Conservation (phyloP, 2,329 filamentous ascomycete species). For the Botrytis cinerea region DNA sequence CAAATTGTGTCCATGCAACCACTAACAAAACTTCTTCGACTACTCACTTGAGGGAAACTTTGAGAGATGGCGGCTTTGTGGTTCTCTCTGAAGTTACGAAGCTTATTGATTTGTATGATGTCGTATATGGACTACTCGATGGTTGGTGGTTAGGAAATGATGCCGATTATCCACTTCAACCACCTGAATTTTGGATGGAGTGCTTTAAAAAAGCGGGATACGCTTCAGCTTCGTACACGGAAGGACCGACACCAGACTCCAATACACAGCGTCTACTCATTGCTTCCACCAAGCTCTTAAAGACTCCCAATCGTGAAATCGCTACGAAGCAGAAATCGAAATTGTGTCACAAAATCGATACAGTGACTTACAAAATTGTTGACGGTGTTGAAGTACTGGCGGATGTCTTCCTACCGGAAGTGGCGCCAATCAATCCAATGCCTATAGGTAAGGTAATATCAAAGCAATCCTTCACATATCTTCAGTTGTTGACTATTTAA, state of each 20-base stretch:
- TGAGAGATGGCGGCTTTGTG: constrained; percentile 32
- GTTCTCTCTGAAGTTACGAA: constrained; percentile 35
- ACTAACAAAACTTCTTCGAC: constrained; percentile 23
- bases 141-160: constrained; percentile 37
- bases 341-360: background rate
- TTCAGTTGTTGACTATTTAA: background rate
- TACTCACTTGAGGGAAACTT: constrained; percentile 25
- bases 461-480: too few relatives aligned
- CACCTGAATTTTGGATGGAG: constrained; percentile 30
- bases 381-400: constrained; percentile 9
- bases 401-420: constrained; percentile 12
- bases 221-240: constrained; percentile 26
- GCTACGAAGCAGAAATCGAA: background rate
- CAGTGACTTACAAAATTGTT: constrained; percentile 11
- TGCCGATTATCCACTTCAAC: constrained; percentile 25
- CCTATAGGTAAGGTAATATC: constrained; percentile 5
- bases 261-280: constrained; percentile 24
- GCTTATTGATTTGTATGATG: constrained; percentile 34
- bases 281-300: background rate
- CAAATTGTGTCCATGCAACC: constrained; percentile 38
- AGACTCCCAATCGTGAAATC: background rate
- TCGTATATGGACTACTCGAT: constrained; percentile 38
- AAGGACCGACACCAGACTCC: constrained; percentile 30
- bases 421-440: background rate
- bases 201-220: constrained; percentile 26